Conservation (phyloP, 2,329 filamentous ascomycete genomes). For the Aspergillus pseudonomiae region DNA sequence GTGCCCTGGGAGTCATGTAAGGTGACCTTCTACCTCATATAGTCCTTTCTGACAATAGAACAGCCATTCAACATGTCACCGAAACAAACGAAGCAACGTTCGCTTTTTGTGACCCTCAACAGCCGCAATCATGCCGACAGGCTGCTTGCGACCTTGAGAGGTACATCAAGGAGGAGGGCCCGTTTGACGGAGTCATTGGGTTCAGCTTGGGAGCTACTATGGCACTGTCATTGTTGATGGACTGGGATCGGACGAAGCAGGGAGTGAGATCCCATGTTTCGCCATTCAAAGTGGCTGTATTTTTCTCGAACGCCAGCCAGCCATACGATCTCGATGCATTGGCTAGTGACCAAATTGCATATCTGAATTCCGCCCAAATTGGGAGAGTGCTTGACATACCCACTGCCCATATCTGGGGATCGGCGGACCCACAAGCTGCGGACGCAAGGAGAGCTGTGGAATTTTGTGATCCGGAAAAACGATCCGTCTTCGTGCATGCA, state of each 20-base stretch:
- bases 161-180: slow-evolving; percentile 27
- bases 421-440: background rate
- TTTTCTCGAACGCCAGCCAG: slow-evolving; percentile 20
- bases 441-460: background rate
- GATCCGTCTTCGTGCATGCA: slow-evolving; percentile 17
- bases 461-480: slow-evolving; percentile 12
- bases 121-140: slow-evolving; percentile 4
- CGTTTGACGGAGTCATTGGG: slow-evolving; percentile 33
- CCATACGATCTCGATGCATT: slow-evolving; percentile 11
- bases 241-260: slow-evolving; percentile 9
- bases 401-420: slow-evolving; percentile 24
- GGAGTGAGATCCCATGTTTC: background rate
- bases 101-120: slow-evolving; percentile 8
- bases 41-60: background rate
- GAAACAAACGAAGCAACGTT: slow-evolving; percentile 9
- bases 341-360: background rate
- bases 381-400: slow-evolving; percentile 15
- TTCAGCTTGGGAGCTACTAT: slow-evolving; percentile 31
- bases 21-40: background rate
- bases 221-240: slow-evolving; percentile 20
- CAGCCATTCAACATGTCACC: background rate
- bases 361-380: background rate
- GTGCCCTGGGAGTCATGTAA: slow-evolving; percentile 14
- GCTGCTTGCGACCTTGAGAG: slow-evolving; percentile 15
- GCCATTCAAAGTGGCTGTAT: slow-evolving; percentile 30